Base-by-base conservation (phyloP, 176 grass and related monocot species). In the Lolium rigidum region DNA sequence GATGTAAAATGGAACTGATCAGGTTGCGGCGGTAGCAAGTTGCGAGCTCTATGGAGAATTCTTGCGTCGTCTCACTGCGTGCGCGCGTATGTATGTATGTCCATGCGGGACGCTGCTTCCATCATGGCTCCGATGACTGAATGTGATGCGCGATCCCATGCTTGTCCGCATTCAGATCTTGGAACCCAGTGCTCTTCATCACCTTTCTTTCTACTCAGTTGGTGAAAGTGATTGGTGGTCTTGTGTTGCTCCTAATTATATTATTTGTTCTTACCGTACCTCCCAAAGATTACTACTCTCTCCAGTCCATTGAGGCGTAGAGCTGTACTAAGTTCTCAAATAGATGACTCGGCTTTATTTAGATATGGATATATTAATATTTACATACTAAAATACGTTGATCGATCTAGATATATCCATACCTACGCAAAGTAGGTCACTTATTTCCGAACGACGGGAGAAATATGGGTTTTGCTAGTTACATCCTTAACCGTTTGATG, bases 1-100 rank as follows among this genome's bases (percentile, higher is more conserved):
- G 83, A 80, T 71, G 78, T 75, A 74, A 85, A 74, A 85, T 87
- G 81, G 51, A 47, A 79, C 38, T 6, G 37, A 84, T 69, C 58
- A 78, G 41, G 4, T 10, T 1, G 16, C 5, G 73, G 58, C 52
- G n/a, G 26, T 31, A 61, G 61, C 52, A 72, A 83, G 73, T 90
- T 78, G 79, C 44, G 0, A 79, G 28, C 35, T 74, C 58, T 15
- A 50, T 70, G 80, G 80, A 89, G 49, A 81, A 59, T 58, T 10
- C 11, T 73, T 73, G 5, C 20, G 9, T 74, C 56, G 20, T 59
- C 55, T 46, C 38, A 2, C 38, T 25, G 37, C 11, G 25, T 59
- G 17, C 43, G 67, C 28, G 38, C 5, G 38, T 39, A 39, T 39
- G 38, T 41, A 41, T 41, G 1, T n/a, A 51, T 51, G 64, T 28